Evolutionary conservation across 208 protist genomes (phyloP), one percentile per base, ranked within the genome.

Genomic region (Phytomonas francai): DNA sequence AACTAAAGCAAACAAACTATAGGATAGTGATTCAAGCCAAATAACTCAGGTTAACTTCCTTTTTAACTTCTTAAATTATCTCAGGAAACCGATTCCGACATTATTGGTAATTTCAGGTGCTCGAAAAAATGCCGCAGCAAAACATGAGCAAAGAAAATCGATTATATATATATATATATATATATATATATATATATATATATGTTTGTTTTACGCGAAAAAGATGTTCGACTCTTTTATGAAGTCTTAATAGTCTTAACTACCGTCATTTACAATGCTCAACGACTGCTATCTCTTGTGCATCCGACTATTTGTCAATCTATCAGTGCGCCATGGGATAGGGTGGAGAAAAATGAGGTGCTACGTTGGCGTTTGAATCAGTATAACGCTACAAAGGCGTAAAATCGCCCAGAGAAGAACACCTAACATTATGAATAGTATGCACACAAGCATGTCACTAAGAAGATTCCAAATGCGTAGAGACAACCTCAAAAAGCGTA

Each of bases 341-440:
- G 59, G 64, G 39, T 69, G 36, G 56, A 59, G n/a, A 71, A 58
- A 30, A 76, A 30, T 58, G 30, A 6, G 25, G 63, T 2, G 63
- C 28, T 22, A 39, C 29, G 32, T 29, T 14, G 42, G 27, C 66
- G 74, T 8, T 80, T 62, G 28, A 76, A 59, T 1, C 69, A 49
- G 77, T 31, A 90, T 85, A 45, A 95, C 78, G 57, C 84, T 86
- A 70, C 89, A 95, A 30, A 78, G 73, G 33, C 71, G 79, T 63
- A 92, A 91, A 34, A 95, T 92, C 34, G 83, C 78, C 63, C 91
- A 95, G 54, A 95, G 71, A 49, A 92, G 83, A 58, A 88, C 76
- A 36, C 72, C 87, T 63, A 86, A 61, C 0, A 74, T 77, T 28
- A 92, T 0, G 51, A 92, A 90, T 22, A 95, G 76, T 5, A 72